phyloP scores from a whole-genome alignment of 2,329 filamentous ascomycete species.

The Alternaria longipes region DNA sequence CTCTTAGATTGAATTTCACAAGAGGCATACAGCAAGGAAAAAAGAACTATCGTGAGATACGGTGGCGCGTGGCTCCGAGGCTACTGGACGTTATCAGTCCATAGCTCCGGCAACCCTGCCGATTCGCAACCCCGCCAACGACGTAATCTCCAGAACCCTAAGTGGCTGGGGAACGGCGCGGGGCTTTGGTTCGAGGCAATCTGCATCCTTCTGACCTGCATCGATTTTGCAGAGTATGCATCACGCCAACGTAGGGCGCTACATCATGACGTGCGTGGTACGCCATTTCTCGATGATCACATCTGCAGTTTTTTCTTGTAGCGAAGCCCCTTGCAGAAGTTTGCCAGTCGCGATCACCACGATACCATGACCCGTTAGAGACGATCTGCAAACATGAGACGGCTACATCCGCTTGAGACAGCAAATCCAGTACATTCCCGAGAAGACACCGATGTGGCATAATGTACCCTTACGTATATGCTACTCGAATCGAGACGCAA shows the following conservation, averaged over 20 bases:
- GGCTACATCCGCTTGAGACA: not conserved
- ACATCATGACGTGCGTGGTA: not conserved
- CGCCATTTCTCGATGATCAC: not conserved
- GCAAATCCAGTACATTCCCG: not conserved
- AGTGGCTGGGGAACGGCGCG: slow-evolving; percentile 8
- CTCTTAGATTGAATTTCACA: slow-evolving; percentile 40
- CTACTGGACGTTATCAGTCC: slow-evolving; percentile 16
- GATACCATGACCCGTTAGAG: not conserved
- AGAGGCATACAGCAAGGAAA: slow-evolving; percentile 36
- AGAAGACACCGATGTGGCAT: not conserved
- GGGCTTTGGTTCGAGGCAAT: slow-evolving; percentile 1
- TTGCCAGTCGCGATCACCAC: not conserved
- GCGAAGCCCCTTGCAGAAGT: not conserved
- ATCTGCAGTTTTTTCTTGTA: not conserved
- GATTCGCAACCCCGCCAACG: slow-evolving; percentile 21
- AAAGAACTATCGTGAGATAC: not conserved
- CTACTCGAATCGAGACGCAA: not conserved
- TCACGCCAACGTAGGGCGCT: not conserved
- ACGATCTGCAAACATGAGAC: not conserved
- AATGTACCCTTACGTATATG: not conserved
- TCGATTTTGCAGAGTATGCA: slow-evolving; percentile 2
- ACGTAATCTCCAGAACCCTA: slow-evolving; percentile 21
- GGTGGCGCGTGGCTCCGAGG: slow-evolving; percentile 12
- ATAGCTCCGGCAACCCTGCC: slow-evolving; percentile 13
- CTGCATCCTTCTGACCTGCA: slow-evolving; percentile 14